Percentiles rank a stretch among this genome's conserved stretches.
phyloP scores from a whole-genome alignment of 345 rosid genomes.

The Lepidium sativum region DNA sequence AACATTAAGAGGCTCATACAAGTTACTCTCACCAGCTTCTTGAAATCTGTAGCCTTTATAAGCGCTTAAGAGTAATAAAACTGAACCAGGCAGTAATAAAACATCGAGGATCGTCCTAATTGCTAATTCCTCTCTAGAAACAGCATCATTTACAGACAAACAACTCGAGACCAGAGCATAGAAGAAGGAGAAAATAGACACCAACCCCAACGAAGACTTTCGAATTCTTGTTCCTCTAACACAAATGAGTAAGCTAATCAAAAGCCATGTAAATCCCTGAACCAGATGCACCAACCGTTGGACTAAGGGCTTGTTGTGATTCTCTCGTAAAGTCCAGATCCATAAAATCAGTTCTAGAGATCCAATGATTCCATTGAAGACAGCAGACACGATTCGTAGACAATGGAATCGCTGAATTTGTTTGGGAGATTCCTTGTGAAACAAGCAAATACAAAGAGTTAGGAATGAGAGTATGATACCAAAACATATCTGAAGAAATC shows the following conservation, averaged over 20 bases:
- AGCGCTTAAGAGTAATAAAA: slow-evolving; percentile 45
- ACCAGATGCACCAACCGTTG: slow-evolving; percentile 42
- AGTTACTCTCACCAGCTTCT: slow-evolving; percentile 28
- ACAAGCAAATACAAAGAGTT: slow-evolving; percentile 34
- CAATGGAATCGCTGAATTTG: slow-evolving; percentile 10
- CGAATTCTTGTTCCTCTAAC: slow-evolving; percentile 31
- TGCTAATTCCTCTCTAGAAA: slow-evolving; percentile 16
- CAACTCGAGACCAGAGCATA: slow-evolving; percentile 35
- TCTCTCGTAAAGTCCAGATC: slow-evolving; percentile 52
- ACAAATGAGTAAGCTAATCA: slow-evolving; percentile 41
- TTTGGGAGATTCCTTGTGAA: slow-evolving; percentile 33
- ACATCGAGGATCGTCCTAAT: slow-evolving; percentile 38
- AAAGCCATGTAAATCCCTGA: slow-evolving; percentile 66
- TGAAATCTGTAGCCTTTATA: slow-evolving; percentile 30
- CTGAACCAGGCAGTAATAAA: slow-evolving; percentile 51
- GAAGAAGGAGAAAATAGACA: slow-evolving; percentile 48
- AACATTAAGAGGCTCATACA: slow-evolving; percentile 48
- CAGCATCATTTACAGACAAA: slow-evolving; percentile 33
- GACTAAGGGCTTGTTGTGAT: slow-evolving; percentile 39
- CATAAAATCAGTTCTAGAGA: slow-evolving; percentile 45
- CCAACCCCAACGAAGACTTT: slow-evolving; percentile 31
- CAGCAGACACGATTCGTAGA: slow-evolving; percentile 40
- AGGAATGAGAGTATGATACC: slow-evolving; percentile 40
- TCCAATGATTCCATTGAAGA: slow-evolving; percentile 57
- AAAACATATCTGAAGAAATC: slow-evolving; percentile 41